These are phyloP conservation scores for Daldinia sp. DNA, from an alignment of 2,329 filamentous ascomycete species.

Conservation along the genomic window DNA sequence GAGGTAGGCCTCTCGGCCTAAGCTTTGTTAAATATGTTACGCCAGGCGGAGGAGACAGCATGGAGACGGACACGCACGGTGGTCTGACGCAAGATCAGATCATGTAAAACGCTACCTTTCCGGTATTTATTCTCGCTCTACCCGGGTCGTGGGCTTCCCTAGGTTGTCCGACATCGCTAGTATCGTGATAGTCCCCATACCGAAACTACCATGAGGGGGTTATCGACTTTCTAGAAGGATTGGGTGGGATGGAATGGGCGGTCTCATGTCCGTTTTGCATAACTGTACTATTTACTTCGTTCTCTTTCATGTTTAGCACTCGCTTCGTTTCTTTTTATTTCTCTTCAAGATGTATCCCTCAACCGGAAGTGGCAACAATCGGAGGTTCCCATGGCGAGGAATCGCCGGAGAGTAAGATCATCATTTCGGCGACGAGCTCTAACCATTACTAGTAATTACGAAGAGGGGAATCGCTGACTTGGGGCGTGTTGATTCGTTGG, in stretches of 20 bases:
- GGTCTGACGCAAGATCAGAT: slow-evolving; percentile 97
- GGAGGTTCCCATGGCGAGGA: slow-evolving; percentile 27
- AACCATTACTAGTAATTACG: slow-evolving; percentile 27
- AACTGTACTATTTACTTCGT: slow-evolving; percentile 41
- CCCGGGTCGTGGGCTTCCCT: slow-evolving; percentile 3
- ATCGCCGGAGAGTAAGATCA: slow-evolving; percentile 33
- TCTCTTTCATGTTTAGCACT: slow-evolving; percentile 25
- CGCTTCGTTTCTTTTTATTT: slow-evolving; percentile 25
- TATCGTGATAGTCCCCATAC: slow-evolving; percentile 12
- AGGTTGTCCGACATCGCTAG: slow-evolving; percentile 9
- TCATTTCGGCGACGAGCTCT: slow-evolving; percentile 27
- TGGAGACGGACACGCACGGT: slow-evolving; percentile 83
- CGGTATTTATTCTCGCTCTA: slow-evolving; percentile 4
- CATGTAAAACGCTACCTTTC: slow-evolving; percentile 70
- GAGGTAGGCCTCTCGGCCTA: slow-evolving; percentile 90
- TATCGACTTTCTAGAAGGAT: slow-evolving; percentile 17
- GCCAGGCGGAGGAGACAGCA: slow-evolving; percentile 73
- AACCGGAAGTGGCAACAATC: slow-evolving; percentile 26
- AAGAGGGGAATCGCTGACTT: slow-evolving; percentile 14
- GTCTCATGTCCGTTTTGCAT: slow-evolving; percentile 31
- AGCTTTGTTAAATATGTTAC: slow-evolving; percentile 95
- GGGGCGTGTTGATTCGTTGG: slow-evolving; percentile 19
- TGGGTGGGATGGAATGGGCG: slow-evolving; percentile 32
- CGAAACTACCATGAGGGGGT: slow-evolving; percentile 12
- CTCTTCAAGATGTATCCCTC: slow-evolving; percentile 29